Evolutionary conservation across 805 yeast species (phyloP).

Genomic region (Citeromyces nyonsensis): DNA sequence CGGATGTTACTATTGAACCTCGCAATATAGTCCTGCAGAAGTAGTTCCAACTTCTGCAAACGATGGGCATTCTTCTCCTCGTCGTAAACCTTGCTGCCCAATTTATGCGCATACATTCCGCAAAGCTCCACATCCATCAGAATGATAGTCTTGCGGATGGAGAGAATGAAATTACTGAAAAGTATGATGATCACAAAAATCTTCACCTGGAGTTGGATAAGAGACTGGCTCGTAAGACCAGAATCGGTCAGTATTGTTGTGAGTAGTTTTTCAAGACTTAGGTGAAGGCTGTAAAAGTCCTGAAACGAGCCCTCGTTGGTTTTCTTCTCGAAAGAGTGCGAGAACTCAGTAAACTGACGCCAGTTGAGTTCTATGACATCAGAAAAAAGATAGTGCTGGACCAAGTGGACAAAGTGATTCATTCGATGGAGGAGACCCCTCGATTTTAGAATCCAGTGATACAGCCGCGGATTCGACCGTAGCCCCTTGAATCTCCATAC

Average conservation of each 20-base stretch:
- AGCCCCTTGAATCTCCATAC: conserved; percentile 33
- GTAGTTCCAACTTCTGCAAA: conserved; percentile 21
- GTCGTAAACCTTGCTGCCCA: conserved; percentile 21
- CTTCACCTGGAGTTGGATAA: conserved; percentile 28
- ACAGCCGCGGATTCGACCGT: too few relatives aligned
- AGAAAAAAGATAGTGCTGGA: conserved; percentile 36
- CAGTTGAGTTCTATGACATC: conserved; percentile 48
- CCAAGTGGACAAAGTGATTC: conserved; percentile 37
- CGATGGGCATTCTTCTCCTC: conserved; percentile 20
- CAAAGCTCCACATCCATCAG: conserved; percentile 31
- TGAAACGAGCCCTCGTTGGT: neutral
- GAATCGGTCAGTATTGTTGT: conserved; percentile 53
- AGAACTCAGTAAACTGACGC: conserved; percentile 12
- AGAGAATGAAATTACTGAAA: conserved; percentile 29
- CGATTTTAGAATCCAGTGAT: conserved; percentile 35
- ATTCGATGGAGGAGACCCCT: conserved; percentile 42
- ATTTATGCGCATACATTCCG: conserved; percentile 18
- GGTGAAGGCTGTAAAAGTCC: conserved; percentile 23
- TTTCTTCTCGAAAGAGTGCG: neutral
- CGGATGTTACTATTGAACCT: conserved; percentile 26
- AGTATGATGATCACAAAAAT: conserved; percentile 30
- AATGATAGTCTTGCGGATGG: conserved; percentile 40
- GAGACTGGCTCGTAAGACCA: conserved; percentile 41
- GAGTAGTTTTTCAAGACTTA: conserved; percentile 36
- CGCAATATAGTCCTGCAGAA: conserved; percentile 24